These are phyloP conservation scores for Colletotrichum musae DNA, from an alignment of 2,329 filamentous ascomycete genomes.

Conservation along the genomic window DNA sequence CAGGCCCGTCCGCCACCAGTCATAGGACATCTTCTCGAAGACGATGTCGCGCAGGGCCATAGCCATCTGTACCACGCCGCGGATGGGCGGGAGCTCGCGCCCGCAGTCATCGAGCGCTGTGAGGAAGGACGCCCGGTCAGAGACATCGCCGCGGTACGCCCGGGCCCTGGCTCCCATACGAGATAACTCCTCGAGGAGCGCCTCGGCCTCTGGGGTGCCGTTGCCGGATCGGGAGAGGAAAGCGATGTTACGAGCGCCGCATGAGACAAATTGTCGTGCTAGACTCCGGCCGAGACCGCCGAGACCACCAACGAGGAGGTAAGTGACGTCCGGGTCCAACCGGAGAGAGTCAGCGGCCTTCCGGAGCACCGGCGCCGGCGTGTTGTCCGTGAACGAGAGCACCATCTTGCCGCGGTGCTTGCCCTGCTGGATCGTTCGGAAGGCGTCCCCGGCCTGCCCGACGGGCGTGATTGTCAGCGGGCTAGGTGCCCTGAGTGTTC, in stretches of 20 bases:
- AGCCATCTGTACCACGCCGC: conserved; percentile 4
- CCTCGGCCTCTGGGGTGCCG: conserved; percentile 38
- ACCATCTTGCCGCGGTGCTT: conserved; percentile 60
- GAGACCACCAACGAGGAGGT: conserved; percentile 50
- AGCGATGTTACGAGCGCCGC: conserved; percentile 48
- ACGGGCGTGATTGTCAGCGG: conserved; percentile 43
- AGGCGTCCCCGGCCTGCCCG: conserved; percentile 51
- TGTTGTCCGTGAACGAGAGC: conserved; percentile 8
- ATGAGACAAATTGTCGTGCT: conserved; percentile 45
- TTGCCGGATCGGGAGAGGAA: conserved; percentile 48
- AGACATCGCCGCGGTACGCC: conserved; percentile 52
- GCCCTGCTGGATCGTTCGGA: conserved; percentile 57
- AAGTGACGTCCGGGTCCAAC: conserved; percentile 44
- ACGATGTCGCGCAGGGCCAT: conserved; percentile 54
- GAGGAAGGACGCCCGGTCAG: conserved; percentile 46
- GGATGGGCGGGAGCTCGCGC: conserved; percentile 46
- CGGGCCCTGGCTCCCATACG: conserved; percentile 44
- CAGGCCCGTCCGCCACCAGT: conserved; percentile 58
- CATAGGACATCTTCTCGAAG: conserved; percentile 63
- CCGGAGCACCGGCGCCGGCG: not conserved
- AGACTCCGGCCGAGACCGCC: conserved; percentile 47
- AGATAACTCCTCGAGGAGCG: conserved; percentile 42
- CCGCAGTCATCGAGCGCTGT: conserved; percentile 40
- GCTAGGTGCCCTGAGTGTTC: conserved; percentile 30
- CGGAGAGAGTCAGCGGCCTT: conserved; percentile 26